phyloP scores from a whole-genome alignment of 371 early-diverging fungal species.

The Actinomortierella ambigua region DNA sequence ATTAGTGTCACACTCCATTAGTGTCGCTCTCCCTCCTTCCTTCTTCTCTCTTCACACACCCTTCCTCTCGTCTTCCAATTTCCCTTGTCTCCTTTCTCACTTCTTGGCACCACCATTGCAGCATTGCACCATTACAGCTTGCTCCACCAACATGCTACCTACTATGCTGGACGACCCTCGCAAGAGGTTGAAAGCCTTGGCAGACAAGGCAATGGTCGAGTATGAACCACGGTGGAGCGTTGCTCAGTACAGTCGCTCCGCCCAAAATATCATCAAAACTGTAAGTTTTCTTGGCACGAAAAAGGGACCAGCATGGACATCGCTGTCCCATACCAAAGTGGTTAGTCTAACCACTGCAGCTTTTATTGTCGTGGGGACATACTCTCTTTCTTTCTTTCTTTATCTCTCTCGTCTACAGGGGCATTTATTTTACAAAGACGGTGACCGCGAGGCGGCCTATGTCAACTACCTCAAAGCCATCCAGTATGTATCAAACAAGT shows the following conservation, averaged over 20 bases:
- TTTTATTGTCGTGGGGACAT: too few relatives aligned
- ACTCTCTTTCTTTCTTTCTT: too few relatives aligned
- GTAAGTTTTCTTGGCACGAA: constrained; percentile 13
- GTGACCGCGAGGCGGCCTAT: constrained; percentile 54
- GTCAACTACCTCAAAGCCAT: constrained; percentile 51
- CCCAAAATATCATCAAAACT: constrained; percentile 18
- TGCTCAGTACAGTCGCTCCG: constrained; percentile 37
- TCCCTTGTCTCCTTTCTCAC: background rate
- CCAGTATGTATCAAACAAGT: constrained; percentile 38
- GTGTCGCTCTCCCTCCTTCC: background rate
- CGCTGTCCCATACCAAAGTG: too few relatives aligned
- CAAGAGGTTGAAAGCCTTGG: constrained; percentile 34
- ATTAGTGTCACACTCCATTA: background rate
- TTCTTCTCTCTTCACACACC: background rate
- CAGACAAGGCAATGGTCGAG: constrained; percentile 13
- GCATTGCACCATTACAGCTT: background rate
- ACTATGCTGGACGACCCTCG: constrained; percentile 41
- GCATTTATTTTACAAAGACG: constrained; percentile 29
- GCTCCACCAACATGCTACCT: background rate
- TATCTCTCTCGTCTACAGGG: too few relatives aligned
- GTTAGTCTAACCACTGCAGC: too few relatives aligned
- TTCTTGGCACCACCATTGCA: background rate
- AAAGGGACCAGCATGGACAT: background rate
- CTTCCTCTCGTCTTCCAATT: background rate
- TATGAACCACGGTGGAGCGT: constrained; percentile 19